A percentile compares a stretch with the other conserved stretches of the same genome.
phyloP scores from a whole-genome alignment of 2,329 filamentous ascomycete species.

The Coniochaeta sp. region DNA sequence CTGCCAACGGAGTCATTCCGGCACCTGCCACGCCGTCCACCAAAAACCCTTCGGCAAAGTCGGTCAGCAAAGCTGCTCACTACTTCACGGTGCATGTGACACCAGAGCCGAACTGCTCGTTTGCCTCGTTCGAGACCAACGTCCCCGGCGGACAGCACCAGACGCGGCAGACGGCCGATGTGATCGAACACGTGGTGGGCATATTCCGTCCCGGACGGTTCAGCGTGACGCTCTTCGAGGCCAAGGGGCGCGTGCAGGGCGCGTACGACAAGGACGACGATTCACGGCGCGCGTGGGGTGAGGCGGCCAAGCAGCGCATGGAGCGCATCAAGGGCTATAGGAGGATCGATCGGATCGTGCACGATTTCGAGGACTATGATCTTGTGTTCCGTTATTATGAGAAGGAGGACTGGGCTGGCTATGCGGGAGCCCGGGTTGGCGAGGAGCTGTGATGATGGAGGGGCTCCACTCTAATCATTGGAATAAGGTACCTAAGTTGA shows the following conservation, averaged over 20 bases:
- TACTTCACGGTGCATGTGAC: slow-evolving; percentile 99
- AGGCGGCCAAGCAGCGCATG: slow-evolving; percentile 43
- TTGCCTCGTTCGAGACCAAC: slow-evolving; percentile 97
- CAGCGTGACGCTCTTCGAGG: slow-evolving; percentile 93
- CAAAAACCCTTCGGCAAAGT: slow-evolving; percentile 26
- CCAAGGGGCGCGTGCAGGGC: slow-evolving; percentile 46
- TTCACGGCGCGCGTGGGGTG: slow-evolving; percentile 22
- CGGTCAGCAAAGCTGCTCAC: slow-evolving; percentile 53
- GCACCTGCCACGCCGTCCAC: slow-evolving; percentile 49
- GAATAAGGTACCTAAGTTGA: not conserved
- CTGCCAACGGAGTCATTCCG: slow-evolving; percentile 91
- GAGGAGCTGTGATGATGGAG: slow-evolving; percentile 31
- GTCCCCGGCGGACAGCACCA: slow-evolving; percentile 76
- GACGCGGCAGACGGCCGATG: slow-evolving; percentile 79
- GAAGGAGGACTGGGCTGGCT: slow-evolving; percentile 66
- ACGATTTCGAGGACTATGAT: slow-evolving; percentile 96
- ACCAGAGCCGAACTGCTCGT: slow-evolving; percentile 93
- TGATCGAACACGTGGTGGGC: slow-evolving; percentile 86
- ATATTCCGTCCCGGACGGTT: slow-evolving; percentile 99
- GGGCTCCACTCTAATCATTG: no score
- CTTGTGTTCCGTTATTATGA: slow-evolving; percentile 96
- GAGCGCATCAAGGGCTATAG: slow-evolving; percentile 81
- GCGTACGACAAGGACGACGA: slow-evolving; percentile 26
- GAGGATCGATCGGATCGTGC: slow-evolving; percentile 87
- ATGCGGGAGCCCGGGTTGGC: slow-evolving; percentile 44